These are phyloP conservation scores for Geotrichum cucujoidarum DNA, from an alignment of 1,139 yeast species.

Conservation along the genomic window DNA sequence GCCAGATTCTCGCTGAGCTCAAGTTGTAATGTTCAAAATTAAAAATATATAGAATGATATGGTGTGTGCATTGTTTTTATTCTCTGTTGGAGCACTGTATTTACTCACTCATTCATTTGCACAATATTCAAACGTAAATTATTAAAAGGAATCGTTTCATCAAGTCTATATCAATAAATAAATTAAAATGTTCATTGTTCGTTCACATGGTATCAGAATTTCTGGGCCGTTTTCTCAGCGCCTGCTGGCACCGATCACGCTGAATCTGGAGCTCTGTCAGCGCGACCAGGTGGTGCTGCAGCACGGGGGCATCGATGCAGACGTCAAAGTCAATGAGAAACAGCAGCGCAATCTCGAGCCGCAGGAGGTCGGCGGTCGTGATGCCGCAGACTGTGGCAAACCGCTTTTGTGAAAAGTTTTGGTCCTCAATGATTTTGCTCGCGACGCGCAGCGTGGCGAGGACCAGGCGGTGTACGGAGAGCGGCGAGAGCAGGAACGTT, in stretches of 20 bases:
- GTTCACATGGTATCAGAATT: background rate
- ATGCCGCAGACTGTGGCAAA: constrained; percentile 53
- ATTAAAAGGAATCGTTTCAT: no score
- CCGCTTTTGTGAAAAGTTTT: constrained; percentile 46
- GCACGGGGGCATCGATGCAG: constrained; percentile 26
- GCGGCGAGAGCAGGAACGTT: constrained; percentile 31
- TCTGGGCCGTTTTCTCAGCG: constrained; percentile 7
- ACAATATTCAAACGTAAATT: background rate
- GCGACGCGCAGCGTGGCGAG: constrained; percentile 50
- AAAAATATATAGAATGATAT: no score
- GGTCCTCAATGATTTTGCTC: constrained; percentile 50
- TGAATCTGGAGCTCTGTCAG: constrained; percentile 7
- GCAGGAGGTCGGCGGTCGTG: constrained; percentile 41
- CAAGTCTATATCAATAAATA: no score
- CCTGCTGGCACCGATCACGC: constrained; percentile 1
- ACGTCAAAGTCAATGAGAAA: constrained; percentile 39
- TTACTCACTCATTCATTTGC: background rate
- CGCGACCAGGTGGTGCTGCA: constrained; percentile 7
- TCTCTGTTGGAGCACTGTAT: background rate
- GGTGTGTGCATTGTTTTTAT: no score
- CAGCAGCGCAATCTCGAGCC: constrained; percentile 47
- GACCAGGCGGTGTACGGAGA: constrained; percentile 46
- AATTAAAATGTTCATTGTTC: background rate
- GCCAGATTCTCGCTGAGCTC: constrained; percentile 74
- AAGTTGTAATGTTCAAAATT: constrained; percentile 53